Evolutionary conservation across 306 rosid species (phyloP).

Genomic region (Gastrolobium villosum): DNA sequence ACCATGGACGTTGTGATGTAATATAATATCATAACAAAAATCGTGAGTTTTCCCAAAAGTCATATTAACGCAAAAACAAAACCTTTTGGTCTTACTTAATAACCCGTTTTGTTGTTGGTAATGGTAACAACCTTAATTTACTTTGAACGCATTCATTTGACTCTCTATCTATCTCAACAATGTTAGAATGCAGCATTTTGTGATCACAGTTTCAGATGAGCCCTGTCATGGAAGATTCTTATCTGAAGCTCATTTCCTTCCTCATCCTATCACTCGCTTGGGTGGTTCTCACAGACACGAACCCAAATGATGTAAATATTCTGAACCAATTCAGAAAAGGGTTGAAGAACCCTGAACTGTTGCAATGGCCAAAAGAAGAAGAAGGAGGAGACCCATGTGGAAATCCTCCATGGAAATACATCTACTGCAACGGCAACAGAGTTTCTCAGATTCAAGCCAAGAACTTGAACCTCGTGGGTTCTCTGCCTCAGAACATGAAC

Average conservation of each 20-base stretch:
- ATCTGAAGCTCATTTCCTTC: neutral
- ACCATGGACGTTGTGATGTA: no score
- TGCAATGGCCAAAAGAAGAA: slow-evolving; percentile 72
- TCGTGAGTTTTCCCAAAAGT: no score
- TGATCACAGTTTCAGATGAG: neutral
- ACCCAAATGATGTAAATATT: slow-evolving; percentile 68
- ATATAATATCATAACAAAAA: no score
- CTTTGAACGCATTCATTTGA: no score
- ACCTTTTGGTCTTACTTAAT: no score
- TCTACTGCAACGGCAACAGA: slow-evolving; percentile 61
- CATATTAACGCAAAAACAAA: no score
- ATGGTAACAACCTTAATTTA: no score
- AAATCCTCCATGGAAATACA: slow-evolving; percentile 59
- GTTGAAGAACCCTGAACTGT: slow-evolving; percentile 68
- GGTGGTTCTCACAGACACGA: slow-evolving; percentile 52
- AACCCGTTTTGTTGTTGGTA: no score
- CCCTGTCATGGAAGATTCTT: neutral
- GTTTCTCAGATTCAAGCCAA: slow-evolving; percentile 86
- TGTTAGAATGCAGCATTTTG: neutral
- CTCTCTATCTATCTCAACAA: no score
- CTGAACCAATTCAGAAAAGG: slow-evolving; percentile 63
- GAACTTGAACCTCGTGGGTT: slow-evolving; percentile 62
- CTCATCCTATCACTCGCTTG: neutral
- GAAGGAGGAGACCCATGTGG: slow-evolving; percentile 79
- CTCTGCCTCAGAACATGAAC: slow-evolving; percentile 72